These are phyloP conservation scores for Rhodotorula graminis DNA, from an alignment of 768 basidiomycete genomes.

Conservation along the genomic window DNA sequence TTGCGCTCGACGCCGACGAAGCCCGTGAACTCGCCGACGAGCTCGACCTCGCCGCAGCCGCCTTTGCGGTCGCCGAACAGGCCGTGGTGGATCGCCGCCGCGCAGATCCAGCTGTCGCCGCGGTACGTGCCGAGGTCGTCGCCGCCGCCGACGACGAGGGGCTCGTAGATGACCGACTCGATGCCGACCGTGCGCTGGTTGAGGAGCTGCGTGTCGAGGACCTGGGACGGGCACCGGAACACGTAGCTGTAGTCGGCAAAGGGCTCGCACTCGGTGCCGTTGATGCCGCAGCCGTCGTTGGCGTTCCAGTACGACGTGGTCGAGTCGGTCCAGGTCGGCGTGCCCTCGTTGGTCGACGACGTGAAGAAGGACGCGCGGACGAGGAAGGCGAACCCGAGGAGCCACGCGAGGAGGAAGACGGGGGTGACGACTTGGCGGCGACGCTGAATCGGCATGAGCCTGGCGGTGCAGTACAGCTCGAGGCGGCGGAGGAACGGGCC, in stretches of 20 bases:
- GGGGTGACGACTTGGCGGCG: slow-evolving; percentile 45
- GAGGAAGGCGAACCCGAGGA: slow-evolving; percentile 69
- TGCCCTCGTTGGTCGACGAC: slow-evolving; percentile 53
- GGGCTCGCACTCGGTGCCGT: slow-evolving; percentile 63
- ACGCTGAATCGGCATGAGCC: slow-evolving; percentile 6
- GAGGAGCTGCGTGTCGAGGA: slow-evolving; percentile 59
- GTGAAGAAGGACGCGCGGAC: slow-evolving; percentile 67
- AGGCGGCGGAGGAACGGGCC: slow-evolving; percentile 12
- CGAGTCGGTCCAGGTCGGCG: slow-evolving; percentile 58
- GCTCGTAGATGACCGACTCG: slow-evolving; percentile 61
- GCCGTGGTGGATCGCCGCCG: slow-evolving; percentile 74
- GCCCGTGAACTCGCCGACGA: slow-evolving; percentile 67
- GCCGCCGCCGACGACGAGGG: slow-evolving; percentile 80
- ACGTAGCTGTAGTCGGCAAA: slow-evolving; percentile 60
- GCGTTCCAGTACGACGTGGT: slow-evolving; percentile 66
- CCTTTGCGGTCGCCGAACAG: slow-evolving; percentile 56
- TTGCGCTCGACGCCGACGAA: slow-evolving; percentile 60
- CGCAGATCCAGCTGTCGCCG: slow-evolving; percentile 78
- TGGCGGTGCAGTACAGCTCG: neutral
- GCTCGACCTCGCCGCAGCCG: slow-evolving; percentile 68
- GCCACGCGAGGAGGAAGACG: slow-evolving; percentile 59
- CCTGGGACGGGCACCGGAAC: slow-evolving; percentile 76
- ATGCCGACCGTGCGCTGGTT: slow-evolving; percentile 71
- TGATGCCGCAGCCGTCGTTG: slow-evolving; percentile 67
- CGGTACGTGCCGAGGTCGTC: slow-evolving; percentile 67